Base-by-base conservation (phyloP, 2,329 filamentous ascomycete species). In the Lecanosticta acicola region DNA sequence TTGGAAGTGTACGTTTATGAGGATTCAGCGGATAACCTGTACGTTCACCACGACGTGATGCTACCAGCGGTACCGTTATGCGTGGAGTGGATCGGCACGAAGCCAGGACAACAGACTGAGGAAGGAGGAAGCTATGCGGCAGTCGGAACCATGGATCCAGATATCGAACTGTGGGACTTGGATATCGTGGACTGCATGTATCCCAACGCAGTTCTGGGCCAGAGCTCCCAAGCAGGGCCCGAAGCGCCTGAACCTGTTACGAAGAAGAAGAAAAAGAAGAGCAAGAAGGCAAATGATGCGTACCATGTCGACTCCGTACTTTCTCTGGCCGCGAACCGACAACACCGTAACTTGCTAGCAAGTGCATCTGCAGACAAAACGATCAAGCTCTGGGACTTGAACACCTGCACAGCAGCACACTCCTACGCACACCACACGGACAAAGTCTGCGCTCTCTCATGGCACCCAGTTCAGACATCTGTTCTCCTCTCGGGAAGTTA, bases 41-140 rank as follows among this genome's bases (percentile, higher is more conserved):
- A 98, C 67, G 91, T 98, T 18, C 93, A 98, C 72, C 93, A 98
- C 77, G 93, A 98, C 68, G 94, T 98, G 60, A 97, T 98, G 91
- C 79, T 98, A 45, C 93, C 93, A 24, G 91, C 91, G 18, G 95
- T 98, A 63, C 93, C 93, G 9, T 80, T 98, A 4, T 93, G 88
- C 62, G 79, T 97, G 33, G 93, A 98, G 72, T 98, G 93, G 93
- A 71, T 98, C 36, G 87, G 96, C 65, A 77, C 95, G 45, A 84
- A 88, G n/a, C 88, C 95, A 29, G 84, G 85, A 55, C 87, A 88
- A 65, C 48, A 46, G 32, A 67, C 79, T 50, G 80, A 85, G 53
- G 75, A 79, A 18, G 78, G 76, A 40, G 93, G 87, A 45, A 98
- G 95, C 71, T 96, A 91, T 58, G 90, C 95, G 17, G 93, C 93